Base-by-base conservation (phyloP, 441 rosid species). In the Jatropha podagrica region DNA sequence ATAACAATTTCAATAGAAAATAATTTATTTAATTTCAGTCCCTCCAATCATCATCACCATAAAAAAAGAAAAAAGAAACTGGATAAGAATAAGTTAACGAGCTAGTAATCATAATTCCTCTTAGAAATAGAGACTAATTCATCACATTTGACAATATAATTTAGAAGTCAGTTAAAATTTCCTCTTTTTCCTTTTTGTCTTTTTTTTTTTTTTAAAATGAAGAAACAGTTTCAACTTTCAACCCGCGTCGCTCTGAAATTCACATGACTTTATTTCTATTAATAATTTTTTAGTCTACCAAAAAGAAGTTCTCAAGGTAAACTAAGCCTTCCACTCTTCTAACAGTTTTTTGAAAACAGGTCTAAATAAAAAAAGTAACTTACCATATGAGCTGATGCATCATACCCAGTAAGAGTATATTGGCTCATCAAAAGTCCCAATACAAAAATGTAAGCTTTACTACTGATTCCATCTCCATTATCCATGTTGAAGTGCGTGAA, bases 341-440 rank as follows among this genome's bases (percentile, higher is more conserved):
- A 32, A 11, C 41, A 32, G 64, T 41, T 65, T 49, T 42, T 49
- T 23, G 44, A 56, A 66, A 68, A 60, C 15, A 26, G 37, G 32
- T 58, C 12, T 11, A 66, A 68, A 66, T 65, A 73, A 58, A 2
- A 68, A 67, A 23, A 61, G 7, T 32, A 26, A 65, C 84, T 79
- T 82, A 95, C 99, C 99, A 96, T 92, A 84, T 93, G 99, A 77
- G 98, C 98, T 71, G 99, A 96, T 4, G 98, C 98, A 85, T 93
- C 98, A 62, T 93, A 93, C 32, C 98, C 99, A 17, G 94, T 80
- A 46, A 96, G 88, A n/a, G 98, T 96, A 73, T 96, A 93, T 83
- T 93, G 98, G 82, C 95, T 96, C 98, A 96, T 93, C 27, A 96
- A 86, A 74, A 96, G 95, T 59, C 99, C 99, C 18, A 96, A 78